Percentiles rank a stretch among this genome's conserved stretches.
These are phyloP conservation scores for Candida verbasci DNA, from an alignment of 805 yeast genomes.

Conservation along the genomic window DNA sequence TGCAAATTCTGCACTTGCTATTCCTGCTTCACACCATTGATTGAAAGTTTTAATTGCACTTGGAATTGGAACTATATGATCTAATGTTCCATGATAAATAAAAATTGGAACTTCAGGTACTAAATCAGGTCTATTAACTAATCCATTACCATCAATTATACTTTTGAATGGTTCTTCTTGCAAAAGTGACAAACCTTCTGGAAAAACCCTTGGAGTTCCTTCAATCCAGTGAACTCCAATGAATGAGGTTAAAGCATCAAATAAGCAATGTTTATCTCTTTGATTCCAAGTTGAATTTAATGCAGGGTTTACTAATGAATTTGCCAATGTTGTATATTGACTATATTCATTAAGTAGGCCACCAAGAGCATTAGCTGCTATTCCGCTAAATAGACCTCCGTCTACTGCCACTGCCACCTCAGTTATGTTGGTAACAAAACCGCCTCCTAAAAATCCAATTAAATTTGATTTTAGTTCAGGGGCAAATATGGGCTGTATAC, in stretches of 20 bases:
- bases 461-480: conserved; percentile 22
- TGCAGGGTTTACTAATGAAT: not conserved
- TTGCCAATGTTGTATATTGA: conserved; percentile 1
- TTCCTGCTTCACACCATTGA: conserved; percentile 25
- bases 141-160: not conserved
- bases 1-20: conserved; percentile 25
- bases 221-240: not conserved
- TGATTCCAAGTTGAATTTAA: not conserved
- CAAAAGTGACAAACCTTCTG: not conserved
- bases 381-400: conserved; percentile 25
- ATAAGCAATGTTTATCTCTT: not conserved
- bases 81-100: conserved; percentile 17
- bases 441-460: conserved; percentile 35
- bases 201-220: not conserved
- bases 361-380: conserved; percentile 23
- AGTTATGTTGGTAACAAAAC: conserved; percentile 32
- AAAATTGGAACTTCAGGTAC: conserved; percentile 20
- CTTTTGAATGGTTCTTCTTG: not conserved
- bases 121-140: conserved; percentile 5
- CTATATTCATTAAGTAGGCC: conserved; percentile 32
- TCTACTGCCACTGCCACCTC: conserved; percentile 20
- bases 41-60: conserved; percentile 18
- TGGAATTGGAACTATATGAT: conserved; percentile 17
- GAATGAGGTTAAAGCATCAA: not conserved
- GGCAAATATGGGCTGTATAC: conserved; percentile 33